A percentile compares a stretch with the other conserved stretches of the same genome.
phyloP scores from a whole-genome alignment of 176 grass and related monocot genomes.

The Dactylis glomerata region DNA sequence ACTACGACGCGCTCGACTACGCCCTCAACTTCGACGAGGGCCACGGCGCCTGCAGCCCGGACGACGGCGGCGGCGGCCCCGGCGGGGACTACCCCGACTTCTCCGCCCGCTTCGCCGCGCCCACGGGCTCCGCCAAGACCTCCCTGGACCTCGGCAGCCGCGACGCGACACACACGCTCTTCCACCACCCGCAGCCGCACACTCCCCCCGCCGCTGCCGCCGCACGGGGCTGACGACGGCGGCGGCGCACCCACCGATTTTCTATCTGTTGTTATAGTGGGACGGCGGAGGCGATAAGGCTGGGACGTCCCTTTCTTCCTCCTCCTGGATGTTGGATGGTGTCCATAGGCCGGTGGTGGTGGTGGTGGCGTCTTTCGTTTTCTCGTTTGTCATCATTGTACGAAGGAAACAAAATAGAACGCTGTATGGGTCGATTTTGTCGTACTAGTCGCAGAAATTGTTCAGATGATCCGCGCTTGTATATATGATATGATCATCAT shows the following conservation, averaged over 20 bases:
- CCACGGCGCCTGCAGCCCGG: slow-evolving; percentile 41
- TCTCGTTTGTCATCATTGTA: neutral
- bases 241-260: neutral
- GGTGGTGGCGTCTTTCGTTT: neutral
- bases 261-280: neutral
- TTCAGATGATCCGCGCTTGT: neutral
- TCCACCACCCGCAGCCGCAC: slow-evolving; percentile 17
- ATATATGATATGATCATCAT: neutral
- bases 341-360: neutral
- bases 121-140: slow-evolving; percentile 25
- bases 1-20: slow-evolving; percentile 88
- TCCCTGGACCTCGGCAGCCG: slow-evolving; percentile 63
- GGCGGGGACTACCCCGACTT: slow-evolving; percentile 57
- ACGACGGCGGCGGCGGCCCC: slow-evolving; percentile 26
- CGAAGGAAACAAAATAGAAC: neutral
- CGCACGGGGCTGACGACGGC: neutral
- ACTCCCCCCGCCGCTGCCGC: neutral
- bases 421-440: neutral
- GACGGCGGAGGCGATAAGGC: slow-evolving; percentile 45
- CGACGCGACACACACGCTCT: slow-evolving; percentile 48
- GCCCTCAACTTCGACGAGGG: slow-evolving; percentile 99
- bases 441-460: neutral
- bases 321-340: neutral
- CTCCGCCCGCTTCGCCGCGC: slow-evolving; percentile 61
- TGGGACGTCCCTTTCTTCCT: slow-evolving; percentile 34